These are phyloP conservation scores for Davidsoniella neocaledoniae DNA, from an alignment of 2,329 filamentous ascomycete species.

Conservation along the genomic window DNA sequence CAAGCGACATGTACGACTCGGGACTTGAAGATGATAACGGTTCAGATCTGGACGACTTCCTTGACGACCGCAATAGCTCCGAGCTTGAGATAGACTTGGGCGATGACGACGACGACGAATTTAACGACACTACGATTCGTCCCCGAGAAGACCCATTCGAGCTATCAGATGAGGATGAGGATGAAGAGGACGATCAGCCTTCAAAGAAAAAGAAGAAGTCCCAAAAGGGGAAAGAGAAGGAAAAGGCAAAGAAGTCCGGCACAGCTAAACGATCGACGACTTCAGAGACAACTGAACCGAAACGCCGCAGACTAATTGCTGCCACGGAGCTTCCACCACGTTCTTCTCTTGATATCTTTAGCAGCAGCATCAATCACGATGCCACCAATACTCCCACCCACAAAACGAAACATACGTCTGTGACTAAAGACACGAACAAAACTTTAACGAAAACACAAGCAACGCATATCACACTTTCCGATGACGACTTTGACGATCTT, in stretches of 20 bases:
- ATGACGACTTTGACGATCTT: too few species aligned
- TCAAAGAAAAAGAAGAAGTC: background rate
- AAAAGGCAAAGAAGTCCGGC: background rate
- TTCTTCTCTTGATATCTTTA: background rate
- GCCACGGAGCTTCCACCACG: background rate
- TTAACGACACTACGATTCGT: background rate
- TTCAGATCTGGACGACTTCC: slow-evolving; percentile 11
- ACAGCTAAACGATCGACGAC: background rate
- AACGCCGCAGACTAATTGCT: background rate
- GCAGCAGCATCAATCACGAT: too few species aligned
- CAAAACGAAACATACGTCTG: too few species aligned
- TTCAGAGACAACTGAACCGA: background rate
- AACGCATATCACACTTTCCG: too few species aligned
- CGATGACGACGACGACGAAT: slow-evolving; percentile 6
- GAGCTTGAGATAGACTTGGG: slow-evolving; percentile 2
- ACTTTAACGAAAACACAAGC: too few species aligned
- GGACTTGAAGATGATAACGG: slow-evolving; percentile 12
- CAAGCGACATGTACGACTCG: slow-evolving; percentile 12
- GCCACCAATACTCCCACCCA: too few species aligned
- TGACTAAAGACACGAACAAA: too few species aligned
- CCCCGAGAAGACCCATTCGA: background rate
- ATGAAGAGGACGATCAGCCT: background rate
- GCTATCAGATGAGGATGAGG: slow-evolving; percentile 1
- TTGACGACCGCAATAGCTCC: slow-evolving; percentile 8
- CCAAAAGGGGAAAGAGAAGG: background rate